A percentile compares a stretch with the other conserved stretches of the same genome.
Evolutionary conservation across 179 eudicot species (phyloP).

Genomic region (Beta corolliflora): DNA sequence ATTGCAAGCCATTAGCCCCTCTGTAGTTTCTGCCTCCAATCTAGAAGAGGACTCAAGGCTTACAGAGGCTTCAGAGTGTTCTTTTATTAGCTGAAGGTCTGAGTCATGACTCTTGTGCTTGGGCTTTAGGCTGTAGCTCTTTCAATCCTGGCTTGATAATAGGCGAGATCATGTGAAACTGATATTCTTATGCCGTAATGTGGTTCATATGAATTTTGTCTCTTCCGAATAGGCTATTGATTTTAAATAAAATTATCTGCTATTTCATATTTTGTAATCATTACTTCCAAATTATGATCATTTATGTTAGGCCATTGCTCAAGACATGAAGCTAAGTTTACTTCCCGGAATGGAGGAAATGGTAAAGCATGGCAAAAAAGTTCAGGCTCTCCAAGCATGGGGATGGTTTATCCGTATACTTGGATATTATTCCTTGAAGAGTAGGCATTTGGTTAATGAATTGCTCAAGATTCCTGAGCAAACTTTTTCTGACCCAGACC

Average conservation of each 20-base stretch:
- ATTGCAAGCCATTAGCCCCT: not conserved
- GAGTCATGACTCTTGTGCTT: not conserved
- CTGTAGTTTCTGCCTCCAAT: not conserved
- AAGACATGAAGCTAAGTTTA: slow-evolving; percentile 64
- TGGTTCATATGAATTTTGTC: not conserved
- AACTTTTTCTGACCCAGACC: slow-evolving; percentile 70
- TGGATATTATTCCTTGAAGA: slow-evolving; percentile 61
- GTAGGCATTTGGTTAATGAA: slow-evolving; percentile 70
- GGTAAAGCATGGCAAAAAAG: slow-evolving; percentile 59
- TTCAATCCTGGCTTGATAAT: not conserved
- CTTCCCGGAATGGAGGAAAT: slow-evolving; percentile 63
- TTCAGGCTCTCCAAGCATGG: slow-evolving; percentile 83
- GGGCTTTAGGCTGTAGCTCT: not conserved
- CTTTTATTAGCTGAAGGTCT: not conserved
- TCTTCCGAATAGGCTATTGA: not conserved
- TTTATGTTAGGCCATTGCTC: slow-evolving; percentile 48
- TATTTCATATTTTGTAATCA: not conserved
- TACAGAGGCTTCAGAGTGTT: not conserved
- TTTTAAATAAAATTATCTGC: not conserved
- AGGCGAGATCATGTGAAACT: too few relatives aligned
- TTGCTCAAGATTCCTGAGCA: slow-evolving; percentile 76
- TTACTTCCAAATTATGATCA: not conserved
- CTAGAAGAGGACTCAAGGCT: not conserved
- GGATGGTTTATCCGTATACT: slow-evolving; percentile 78
- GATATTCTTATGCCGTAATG: not conserved